Evolutionary conservation across 2,329 filamentous ascomycete genomes (phyloP), one percentile per base, ranked within the genome.

Genomic region (Penicillium sp.): DNA sequence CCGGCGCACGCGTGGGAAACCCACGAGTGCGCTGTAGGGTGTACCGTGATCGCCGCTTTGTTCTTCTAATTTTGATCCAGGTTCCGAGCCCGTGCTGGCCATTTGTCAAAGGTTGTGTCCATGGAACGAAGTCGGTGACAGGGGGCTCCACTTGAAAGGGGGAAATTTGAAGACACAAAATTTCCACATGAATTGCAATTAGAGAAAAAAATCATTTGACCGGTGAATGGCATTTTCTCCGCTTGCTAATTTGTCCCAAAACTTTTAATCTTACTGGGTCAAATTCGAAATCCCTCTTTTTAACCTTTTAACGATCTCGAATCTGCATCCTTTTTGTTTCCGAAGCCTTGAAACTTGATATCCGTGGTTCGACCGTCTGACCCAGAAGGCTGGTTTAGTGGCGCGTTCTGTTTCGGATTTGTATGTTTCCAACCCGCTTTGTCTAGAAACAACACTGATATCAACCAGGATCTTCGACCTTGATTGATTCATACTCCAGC

Each of bases 401-500:
- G 48, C 48, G 48, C 35, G 29, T 49, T 19, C n/a, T 10, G 35
- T 39, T 39, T 39, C 35, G n/a, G n/a, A 19, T 31, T n/a, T 48
- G 46, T 49, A 31, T 35, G 45, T 49, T 29, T n/a, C 13, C 29
- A 19, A 49, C 21, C 35, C n/a, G 16, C 21, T 31, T 29, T 35
- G 46, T 49, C 39, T 49, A 26, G 29, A 3, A 21, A 37, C 29
- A 16, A 29, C 3, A 13, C 27, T 29, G 45, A 29, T 31, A 4
- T 42, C 10, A 42, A 22, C 19, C 39, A 29, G 26, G 43, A 29
- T 10, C 24, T 39, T 52, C 24, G 16, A 49, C 37, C 44, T 55
- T 42, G 44, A 19, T 47, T 29, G 37, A 31, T 49, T 52, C 51
- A 46, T 43, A 21, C 42, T 33, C 55, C 58, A 57, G 58, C 58